Percentiles rank a stretch among this genome's conserved stretches.
phyloP scores from a whole-genome alignment of 2,329 filamentous ascomycete species.

The Mycocentrospora acerina region DNA sequence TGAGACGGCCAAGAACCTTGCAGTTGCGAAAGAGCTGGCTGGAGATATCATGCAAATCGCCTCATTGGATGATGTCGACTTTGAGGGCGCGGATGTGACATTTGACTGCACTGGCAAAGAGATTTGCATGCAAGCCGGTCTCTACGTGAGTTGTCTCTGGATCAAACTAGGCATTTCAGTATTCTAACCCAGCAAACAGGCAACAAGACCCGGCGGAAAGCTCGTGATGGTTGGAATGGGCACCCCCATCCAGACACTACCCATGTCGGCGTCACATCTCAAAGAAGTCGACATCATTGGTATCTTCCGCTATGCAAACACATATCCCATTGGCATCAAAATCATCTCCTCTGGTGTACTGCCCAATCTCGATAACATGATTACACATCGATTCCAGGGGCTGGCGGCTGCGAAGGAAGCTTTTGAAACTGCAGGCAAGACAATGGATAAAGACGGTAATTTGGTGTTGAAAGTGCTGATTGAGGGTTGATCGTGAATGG shows the following conservation, averaged over 20 bases:
- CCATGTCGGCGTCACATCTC: constrained; percentile 56
- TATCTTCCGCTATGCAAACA: constrained; percentile 59
- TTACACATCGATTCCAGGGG: constrained; percentile 54
- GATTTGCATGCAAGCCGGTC: constrained; percentile 46
- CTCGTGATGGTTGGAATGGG: constrained; percentile 61
- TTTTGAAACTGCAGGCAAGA: constrained; percentile 54
- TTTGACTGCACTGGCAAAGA: constrained; percentile 48
- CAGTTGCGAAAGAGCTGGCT: constrained; percentile 39
- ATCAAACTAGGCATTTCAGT: background rate
- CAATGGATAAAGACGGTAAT: constrained; percentile 53
- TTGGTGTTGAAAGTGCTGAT: constrained; percentile 55
- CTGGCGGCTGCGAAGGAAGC: constrained; percentile 53
- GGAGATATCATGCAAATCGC: constrained; percentile 40
- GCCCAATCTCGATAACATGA: constrained; percentile 52
- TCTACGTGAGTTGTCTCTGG: constrained; percentile 37
- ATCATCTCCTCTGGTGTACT: constrained; percentile 54
- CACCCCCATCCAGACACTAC: constrained; percentile 56
- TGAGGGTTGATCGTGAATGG: constrained; percentile 21
- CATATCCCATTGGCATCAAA: constrained; percentile 57
- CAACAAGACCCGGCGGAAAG: constrained; percentile 52
- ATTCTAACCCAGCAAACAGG: constrained; percentile 26
- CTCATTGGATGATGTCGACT: constrained; percentile 38
- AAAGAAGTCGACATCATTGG: constrained; percentile 60
- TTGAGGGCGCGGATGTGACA: constrained; percentile 44
- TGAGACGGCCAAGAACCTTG: constrained; percentile 36